Evolutionary conservation across 2,329 filamentous ascomycete species (phyloP).

Genomic region (Drechslerella dactyloides): DNA sequence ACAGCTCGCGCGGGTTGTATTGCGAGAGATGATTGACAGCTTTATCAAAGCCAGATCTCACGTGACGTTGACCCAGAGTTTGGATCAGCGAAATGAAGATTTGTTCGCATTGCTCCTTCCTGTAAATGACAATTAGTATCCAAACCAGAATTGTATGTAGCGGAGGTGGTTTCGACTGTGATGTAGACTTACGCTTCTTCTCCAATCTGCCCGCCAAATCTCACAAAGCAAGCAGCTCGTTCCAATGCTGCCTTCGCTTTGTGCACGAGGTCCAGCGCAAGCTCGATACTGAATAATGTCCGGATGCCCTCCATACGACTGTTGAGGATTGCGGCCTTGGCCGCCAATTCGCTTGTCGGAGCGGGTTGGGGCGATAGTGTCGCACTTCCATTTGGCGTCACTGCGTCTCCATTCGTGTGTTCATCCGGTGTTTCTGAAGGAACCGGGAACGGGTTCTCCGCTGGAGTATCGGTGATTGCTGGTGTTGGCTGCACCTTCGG

Average conservation of each 20-base stretch:
- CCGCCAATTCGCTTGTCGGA: constrained; percentile 76
- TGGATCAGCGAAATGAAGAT: constrained; percentile 87
- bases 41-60: constrained; percentile 91
- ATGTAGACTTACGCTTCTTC: constrained; percentile 69
- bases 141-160: background rate
- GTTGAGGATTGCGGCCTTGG: constrained; percentile 97
- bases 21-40: constrained; percentile 87
- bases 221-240: constrained; percentile 80
- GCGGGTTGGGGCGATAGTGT: constrained; percentile 55
- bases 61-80: constrained; percentile 82
- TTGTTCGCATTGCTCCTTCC: constrained; percentile 76
- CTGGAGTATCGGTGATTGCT: constrained; percentile 48
- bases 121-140: constrained; percentile 28
- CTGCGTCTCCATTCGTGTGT: constrained; percentile 19
- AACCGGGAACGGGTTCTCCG: constrained; percentile 55
- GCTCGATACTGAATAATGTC: constrained; percentile 93
- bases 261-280: constrained; percentile 88
- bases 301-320: constrained; percentile 92
- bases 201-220: constrained; percentile 77
- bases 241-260: constrained; percentile 86
- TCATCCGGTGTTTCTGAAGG: constrained; percentile 32
- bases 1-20: constrained; percentile 87
- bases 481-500: constrained; percentile 53
- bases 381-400: constrained; percentile 11
- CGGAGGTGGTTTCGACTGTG: background rate